Percentiles rank a stretch among this genome's conserved stretches.
Conservation (phyloP, 352 stramenopile genomes). For the Aphanomyces invadans region DNA sequence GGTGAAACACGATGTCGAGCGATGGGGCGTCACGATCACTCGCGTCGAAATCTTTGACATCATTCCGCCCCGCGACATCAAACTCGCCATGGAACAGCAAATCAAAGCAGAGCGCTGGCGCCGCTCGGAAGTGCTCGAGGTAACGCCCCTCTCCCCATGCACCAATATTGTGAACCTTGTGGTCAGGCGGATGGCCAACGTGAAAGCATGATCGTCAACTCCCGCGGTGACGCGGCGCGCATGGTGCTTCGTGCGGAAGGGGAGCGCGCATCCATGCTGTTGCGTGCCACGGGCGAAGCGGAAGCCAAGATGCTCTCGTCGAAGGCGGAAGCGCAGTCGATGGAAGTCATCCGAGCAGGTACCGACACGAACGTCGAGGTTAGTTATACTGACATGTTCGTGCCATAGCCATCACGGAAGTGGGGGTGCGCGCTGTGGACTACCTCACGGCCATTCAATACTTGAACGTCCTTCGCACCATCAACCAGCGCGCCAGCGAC, state of each 20-base stretch:
- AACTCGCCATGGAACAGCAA: slow-evolving; percentile 33
- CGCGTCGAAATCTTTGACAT: slow-evolving; percentile 40
- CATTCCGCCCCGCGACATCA: slow-evolving; percentile 31
- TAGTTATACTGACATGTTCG: neutral
- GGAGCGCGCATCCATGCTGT: slow-evolving; percentile 27
- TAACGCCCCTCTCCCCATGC: neutral
- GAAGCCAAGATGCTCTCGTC: slow-evolving; percentile 30
- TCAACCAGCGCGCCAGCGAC: slow-evolving; percentile 15
- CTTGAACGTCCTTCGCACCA: slow-evolving; percentile 25
- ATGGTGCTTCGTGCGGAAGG: slow-evolving; percentile 31
- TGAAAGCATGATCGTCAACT: slow-evolving; percentile 30
- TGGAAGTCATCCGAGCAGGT: slow-evolving; percentile 28
- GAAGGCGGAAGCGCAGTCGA: slow-evolving; percentile 30
- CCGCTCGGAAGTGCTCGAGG: slow-evolving; percentile 29
- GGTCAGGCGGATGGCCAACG: slow-evolving; percentile 30
- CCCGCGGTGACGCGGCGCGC: slow-evolving; percentile 28
- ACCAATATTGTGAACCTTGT: neutral
- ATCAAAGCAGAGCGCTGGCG: slow-evolving; percentile 32
- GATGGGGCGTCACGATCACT: slow-evolving; percentile 34
- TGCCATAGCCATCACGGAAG: slow-evolving; percentile 28
- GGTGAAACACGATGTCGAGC: slow-evolving; percentile 31
- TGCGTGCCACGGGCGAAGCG: slow-evolving; percentile 28
- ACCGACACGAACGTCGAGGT: no score
- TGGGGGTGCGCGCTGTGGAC: slow-evolving; percentile 27
- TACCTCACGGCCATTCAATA: slow-evolving; percentile 33